phyloP scores from a whole-genome alignment of 148 eudicot genomes.

The Cornus florida region DNA sequence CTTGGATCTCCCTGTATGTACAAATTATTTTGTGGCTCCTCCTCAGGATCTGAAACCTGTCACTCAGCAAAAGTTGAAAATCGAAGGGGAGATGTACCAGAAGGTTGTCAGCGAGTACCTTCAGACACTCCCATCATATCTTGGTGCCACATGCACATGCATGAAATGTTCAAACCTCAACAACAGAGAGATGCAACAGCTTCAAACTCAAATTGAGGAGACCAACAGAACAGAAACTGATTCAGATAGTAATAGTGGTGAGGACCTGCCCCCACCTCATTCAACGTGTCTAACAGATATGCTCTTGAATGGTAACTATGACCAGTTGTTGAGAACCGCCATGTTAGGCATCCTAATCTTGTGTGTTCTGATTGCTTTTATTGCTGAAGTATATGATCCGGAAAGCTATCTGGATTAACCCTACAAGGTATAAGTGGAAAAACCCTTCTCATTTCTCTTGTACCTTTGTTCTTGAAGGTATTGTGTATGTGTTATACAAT shows the following conservation, averaged over 20 bases:
- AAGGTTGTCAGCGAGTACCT: constrained; percentile 54
- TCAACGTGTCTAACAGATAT: constrained; percentile 27
- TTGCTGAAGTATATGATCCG: constrained; percentile 49
- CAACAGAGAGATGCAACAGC: constrained; percentile 14
- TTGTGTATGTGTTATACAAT: background rate
- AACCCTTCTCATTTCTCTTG: background rate
- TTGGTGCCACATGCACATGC: constrained; percentile 76
- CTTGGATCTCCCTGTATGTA: background rate
- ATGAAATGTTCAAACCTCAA: constrained; percentile 43
- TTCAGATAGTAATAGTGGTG: constrained; percentile 19
- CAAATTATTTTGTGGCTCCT: constrained; percentile 5
- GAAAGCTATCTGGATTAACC: constrained; percentile 38
- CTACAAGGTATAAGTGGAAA: constrained; percentile 23
- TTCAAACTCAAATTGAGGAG: constrained; percentile 13
- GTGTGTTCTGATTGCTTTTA: constrained; percentile 56
- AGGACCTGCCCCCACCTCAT: constrained; percentile 26
- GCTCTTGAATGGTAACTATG: constrained; percentile 30
- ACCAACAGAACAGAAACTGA: constrained; percentile 18
- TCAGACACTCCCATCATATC: constrained; percentile 62
- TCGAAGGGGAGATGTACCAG: constrained; percentile 55
- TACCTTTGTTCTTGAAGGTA: background rate
- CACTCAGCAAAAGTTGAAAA: constrained; percentile 69
- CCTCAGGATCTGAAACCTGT: constrained; percentile 70
- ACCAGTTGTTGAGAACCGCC: constrained; percentile 54
- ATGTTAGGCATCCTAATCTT: constrained; percentile 66